Percentiles rank a stretch among this genome's conserved stretches.
Evolutionary conservation across 495 filamentous ascomycete species (phyloP).

Genomic region (Aspergillus hancockii): DNA sequence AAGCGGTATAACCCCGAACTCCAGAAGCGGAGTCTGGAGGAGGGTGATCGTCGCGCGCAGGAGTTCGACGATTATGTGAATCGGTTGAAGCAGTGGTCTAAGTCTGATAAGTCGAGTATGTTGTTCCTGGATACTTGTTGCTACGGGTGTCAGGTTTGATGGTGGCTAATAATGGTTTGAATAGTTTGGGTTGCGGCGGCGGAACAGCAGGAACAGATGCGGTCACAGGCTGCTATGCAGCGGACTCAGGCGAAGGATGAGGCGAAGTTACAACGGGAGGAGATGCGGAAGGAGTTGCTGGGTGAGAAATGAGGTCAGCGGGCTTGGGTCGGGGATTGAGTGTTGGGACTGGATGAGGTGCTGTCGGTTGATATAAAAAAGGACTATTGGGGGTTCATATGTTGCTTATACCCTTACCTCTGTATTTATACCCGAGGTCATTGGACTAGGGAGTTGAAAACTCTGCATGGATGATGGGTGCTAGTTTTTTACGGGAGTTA

Average conservation of each 20-base stretch:
- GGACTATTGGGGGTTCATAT: neutral
- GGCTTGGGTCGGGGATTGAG: neutral
- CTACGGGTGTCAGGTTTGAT: neutral
- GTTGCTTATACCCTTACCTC: neutral
- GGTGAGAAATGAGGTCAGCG: conserved; percentile 33
- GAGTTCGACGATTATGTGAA: conserved; percentile 86
- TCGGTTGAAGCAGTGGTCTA: conserved; percentile 83
- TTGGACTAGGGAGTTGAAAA: conserved; percentile 1
- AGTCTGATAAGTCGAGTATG: conserved; percentile 83
- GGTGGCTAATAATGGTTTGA: conserved; percentile 8
- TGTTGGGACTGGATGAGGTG: neutral
- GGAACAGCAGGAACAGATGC: conserved; percentile 58
- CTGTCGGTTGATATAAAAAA: neutral
- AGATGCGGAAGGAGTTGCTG: conserved; percentile 55
- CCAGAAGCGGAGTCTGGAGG: conserved; percentile 76
- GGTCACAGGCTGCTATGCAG: conserved; percentile 39
- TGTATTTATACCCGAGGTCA: conserved; percentile 14
- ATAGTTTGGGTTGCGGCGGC: conserved; percentile 76
- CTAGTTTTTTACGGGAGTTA: conserved; percentile 3
- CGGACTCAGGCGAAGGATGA: conserved; percentile 54
- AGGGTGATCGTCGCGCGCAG: conserved; percentile 69
- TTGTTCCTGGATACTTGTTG: conserved; percentile 10
- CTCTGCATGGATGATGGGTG: conserved; percentile 5
- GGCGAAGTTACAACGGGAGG: conserved; percentile 52
- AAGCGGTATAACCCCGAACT: conserved; percentile 92